Percentiles rank a stretch among this genome's conserved stretches.
These are phyloP conservation scores for Ogataea hybrid DNA, from an alignment of 1,139 yeast genomes.

Conservation along the genomic window DNA sequence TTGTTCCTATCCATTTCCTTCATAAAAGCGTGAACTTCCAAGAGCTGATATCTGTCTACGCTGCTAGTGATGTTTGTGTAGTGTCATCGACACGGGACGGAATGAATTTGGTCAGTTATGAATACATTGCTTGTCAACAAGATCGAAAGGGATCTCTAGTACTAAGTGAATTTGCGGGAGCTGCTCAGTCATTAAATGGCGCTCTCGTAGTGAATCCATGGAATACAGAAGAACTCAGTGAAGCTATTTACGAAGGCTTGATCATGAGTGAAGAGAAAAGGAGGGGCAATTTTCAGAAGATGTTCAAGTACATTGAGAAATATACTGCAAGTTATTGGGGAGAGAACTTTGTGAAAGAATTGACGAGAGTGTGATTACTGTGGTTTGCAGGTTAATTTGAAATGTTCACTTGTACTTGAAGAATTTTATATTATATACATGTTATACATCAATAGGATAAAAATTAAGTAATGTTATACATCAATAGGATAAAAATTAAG, in stretches of 20 bases:
- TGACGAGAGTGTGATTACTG: slow-evolving; percentile 41
- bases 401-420: no score
- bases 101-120: slow-evolving; percentile 95
- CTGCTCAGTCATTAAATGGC: slow-evolving; percentile 97
- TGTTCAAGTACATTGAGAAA: slow-evolving; percentile 84
- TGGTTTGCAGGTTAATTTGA: no score
- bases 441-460: no score
- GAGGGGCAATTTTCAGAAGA: slow-evolving; percentile 71
- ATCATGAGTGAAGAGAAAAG: slow-evolving; percentile 82
- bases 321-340: slow-evolving; percentile 98
- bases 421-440: no score
- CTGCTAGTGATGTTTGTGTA: slow-evolving; percentile 84
- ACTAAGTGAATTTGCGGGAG: slow-evolving; percentile 95
- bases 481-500: no score
- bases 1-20: slow-evolving; percentile 95
- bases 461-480: no score
- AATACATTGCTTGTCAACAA: slow-evolving; percentile 94
- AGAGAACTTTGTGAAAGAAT: slow-evolving; percentile 88
- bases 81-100: slow-evolving; percentile 97
- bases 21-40: slow-evolving; percentile 89
- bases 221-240: slow-evolving; percentile 93
- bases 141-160: slow-evolving; percentile 83
- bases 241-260: slow-evolving; percentile 81
- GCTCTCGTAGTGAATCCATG: slow-evolving; percentile 94
- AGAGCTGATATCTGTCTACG: slow-evolving; percentile 84